Evolutionary conservation across 2,329 filamentous ascomycete species (phyloP).

Genomic region (Phyllosticta citrichinensis): DNA sequence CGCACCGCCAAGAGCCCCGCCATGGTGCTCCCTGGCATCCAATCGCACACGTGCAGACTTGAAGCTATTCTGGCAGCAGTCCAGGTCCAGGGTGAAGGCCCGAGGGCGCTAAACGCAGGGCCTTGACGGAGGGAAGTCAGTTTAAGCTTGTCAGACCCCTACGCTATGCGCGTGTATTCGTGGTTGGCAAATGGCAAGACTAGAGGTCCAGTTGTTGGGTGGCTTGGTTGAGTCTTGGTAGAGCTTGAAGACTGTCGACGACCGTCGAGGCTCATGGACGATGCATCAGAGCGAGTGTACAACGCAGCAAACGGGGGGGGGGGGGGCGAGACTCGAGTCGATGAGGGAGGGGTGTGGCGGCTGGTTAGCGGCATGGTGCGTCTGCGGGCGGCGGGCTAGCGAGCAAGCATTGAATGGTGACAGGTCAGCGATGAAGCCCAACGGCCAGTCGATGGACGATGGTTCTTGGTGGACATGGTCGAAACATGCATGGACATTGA

Average conservation of each 20-base stretch:
- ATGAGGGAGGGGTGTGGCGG: background rate
- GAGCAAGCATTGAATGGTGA: background rate
- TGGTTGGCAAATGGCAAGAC: background rate
- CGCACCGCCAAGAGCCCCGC: background rate
- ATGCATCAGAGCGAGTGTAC: background rate
- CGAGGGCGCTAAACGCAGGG: background rate
- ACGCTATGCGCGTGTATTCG: background rate
- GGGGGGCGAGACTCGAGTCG: background rate
- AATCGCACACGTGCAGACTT: background rate
- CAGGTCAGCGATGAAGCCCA: background rate
- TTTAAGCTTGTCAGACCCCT: background rate
- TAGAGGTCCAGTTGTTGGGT: background rate
- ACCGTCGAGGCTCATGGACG: background rate
- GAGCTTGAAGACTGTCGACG: background rate
- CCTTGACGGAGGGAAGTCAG: background rate
- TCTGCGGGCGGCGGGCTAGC: background rate
- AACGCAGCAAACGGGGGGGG: background rate
- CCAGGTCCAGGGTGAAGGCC: background rate
- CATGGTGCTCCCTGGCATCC: background rate
- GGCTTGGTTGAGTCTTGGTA: background rate
- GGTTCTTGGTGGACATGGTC: background rate
- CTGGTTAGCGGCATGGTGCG: background rate
- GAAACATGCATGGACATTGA: background rate
- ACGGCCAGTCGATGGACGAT: background rate
- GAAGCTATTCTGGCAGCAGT: background rate